Conservation (phyloP, 2,329 filamentous ascomycete genomes). For the Diaporthe nobilis region DNA sequence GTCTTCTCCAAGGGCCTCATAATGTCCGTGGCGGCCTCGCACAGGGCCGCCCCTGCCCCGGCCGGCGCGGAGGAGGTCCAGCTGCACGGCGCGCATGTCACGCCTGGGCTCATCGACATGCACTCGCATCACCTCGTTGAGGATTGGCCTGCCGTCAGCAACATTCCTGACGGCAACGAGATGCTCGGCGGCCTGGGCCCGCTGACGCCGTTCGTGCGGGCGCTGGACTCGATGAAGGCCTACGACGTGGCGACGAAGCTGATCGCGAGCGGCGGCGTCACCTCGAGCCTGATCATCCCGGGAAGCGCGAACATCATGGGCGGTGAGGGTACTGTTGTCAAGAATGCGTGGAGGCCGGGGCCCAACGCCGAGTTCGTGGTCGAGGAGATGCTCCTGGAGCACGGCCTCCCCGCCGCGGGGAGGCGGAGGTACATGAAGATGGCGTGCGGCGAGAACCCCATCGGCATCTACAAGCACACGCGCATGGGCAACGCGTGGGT, state of each 20-base stretch:
- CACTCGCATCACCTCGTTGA: constrained; percentile 58
- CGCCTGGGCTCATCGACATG: constrained; percentile 61
- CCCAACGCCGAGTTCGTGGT: constrained; percentile 54
- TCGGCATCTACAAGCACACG: constrained; percentile 53
- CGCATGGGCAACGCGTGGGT: constrained; percentile 58
- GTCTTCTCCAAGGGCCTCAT: constrained; percentile 56
- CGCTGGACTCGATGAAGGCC: constrained; percentile 57
- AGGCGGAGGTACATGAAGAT: constrained; percentile 60
- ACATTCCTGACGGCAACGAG: constrained; percentile 56
- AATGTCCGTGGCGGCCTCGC: constrained; percentile 46
- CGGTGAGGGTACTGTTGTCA: constrained; percentile 59
- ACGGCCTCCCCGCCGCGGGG: constrained; percentile 51
- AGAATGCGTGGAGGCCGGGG: constrained; percentile 55
- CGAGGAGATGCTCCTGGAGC: constrained; percentile 58
- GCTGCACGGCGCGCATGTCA: constrained; percentile 56
- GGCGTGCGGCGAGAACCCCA: constrained; percentile 63
- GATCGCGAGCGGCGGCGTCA: constrained; percentile 60
- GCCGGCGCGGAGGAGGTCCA: constrained; percentile 47
- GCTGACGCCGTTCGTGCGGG: constrained; percentile 55
- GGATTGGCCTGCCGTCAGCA: constrained; percentile 52
- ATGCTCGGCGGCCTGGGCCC: constrained; percentile 50
- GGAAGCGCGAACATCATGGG: constrained; percentile 61
- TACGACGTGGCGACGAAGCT: constrained; percentile 55
- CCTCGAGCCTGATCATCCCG: constrained; percentile 60
- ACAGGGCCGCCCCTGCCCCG: constrained; percentile 38